These are phyloP conservation scores for Hemileccinum impolitum DNA, from an alignment of 768 basidiomycete species.

Conservation along the genomic window DNA sequence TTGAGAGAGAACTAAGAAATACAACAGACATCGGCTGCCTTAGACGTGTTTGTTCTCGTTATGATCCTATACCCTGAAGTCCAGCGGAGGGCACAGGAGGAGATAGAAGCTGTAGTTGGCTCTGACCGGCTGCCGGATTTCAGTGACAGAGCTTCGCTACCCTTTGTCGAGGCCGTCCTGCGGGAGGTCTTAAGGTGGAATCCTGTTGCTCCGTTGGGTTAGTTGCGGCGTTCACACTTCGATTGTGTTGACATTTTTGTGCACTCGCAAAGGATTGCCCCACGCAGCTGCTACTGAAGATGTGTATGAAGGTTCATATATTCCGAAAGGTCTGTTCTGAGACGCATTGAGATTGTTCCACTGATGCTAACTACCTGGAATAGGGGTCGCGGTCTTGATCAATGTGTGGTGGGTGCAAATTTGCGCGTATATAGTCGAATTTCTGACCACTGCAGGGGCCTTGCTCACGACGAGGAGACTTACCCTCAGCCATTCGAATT, in stretches of 20 bases:
- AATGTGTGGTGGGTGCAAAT: slow-evolving; percentile 20
- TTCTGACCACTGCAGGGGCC: slow-evolving; percentile 28
- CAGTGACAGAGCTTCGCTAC: slow-evolving; percentile 21
- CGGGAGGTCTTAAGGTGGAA: slow-evolving; percentile 24
- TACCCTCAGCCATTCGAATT: slow-evolving; percentile 41
- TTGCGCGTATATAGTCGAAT: background rate
- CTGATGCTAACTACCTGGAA: background rate
- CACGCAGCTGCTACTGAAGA: slow-evolving; percentile 20
- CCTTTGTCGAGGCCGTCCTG: slow-evolving; percentile 24
- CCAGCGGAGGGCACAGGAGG: slow-evolving; percentile 22
- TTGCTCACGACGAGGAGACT: slow-evolving; percentile 35
- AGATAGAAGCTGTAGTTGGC: slow-evolving; percentile 24
- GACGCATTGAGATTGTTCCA: background rate
- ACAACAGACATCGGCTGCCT: slow-evolving; percentile 18
- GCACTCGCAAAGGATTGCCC: slow-evolving; percentile 15
- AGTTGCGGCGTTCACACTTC: background rate
- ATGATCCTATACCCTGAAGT: slow-evolving; percentile 28
- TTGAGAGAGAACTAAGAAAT: background rate
- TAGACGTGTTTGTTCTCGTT: slow-evolving; percentile 25
- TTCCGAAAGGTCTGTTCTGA: slow-evolving; percentile 21
- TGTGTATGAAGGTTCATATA: slow-evolving; percentile 22
- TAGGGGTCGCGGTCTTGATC: slow-evolving; percentile 19
- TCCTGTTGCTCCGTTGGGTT: slow-evolving; percentile 21
- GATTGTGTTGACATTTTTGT: slow-evolving; percentile 1
- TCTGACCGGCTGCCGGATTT: slow-evolving; percentile 20